These are phyloP conservation scores for Chalciporus sp. DNA, from an alignment of 1,284 basidiomycete species.

Conservation along the genomic window DNA sequence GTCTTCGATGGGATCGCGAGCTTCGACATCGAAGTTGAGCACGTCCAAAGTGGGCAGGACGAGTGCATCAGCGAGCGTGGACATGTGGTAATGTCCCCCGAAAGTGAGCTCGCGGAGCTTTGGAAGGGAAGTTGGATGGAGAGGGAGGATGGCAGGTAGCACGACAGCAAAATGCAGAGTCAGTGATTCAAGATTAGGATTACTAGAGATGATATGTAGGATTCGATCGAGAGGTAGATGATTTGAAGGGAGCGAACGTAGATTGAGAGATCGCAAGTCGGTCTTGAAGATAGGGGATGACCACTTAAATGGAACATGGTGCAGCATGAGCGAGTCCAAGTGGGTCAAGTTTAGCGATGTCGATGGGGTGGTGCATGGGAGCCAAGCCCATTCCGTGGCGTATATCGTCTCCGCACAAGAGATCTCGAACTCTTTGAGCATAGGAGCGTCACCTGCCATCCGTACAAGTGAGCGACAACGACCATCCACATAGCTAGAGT, in stretches of 20 bases:
- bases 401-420: conserved; percentile 66
- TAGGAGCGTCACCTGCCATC: conserved; percentile 62
- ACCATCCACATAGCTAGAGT: neutral
- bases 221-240: conserved; percentile 67
- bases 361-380: conserved; percentile 52
- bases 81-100: conserved; percentile 67
- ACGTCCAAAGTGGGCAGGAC: conserved; percentile 54
- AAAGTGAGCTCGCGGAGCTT: conserved; percentile 56
- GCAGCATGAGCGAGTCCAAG: conserved; percentile 58
- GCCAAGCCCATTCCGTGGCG: conserved; percentile 69
- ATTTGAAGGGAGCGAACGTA: conserved; percentile 63
- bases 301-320: conserved; percentile 75
- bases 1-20: conserved; percentile 69
- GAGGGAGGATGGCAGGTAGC: conserved; percentile 60
- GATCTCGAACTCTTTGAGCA: conserved; percentile 74
- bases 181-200: conserved; percentile 55
- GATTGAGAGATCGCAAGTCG: conserved; percentile 56
- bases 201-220: conserved; percentile 58
- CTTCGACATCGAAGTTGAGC: conserved; percentile 66
- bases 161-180: conserved; percentile 62
- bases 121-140: conserved; percentile 50
- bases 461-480: conserved; percentile 7
- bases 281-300: conserved; percentile 64
- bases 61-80: conserved; percentile 62
- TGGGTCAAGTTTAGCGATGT: conserved; percentile 44